These are phyloP conservation scores for Coemansia sp. DNA, from an alignment of 192 early-diverging fungal species.

Conservation along the genomic window DNA sequence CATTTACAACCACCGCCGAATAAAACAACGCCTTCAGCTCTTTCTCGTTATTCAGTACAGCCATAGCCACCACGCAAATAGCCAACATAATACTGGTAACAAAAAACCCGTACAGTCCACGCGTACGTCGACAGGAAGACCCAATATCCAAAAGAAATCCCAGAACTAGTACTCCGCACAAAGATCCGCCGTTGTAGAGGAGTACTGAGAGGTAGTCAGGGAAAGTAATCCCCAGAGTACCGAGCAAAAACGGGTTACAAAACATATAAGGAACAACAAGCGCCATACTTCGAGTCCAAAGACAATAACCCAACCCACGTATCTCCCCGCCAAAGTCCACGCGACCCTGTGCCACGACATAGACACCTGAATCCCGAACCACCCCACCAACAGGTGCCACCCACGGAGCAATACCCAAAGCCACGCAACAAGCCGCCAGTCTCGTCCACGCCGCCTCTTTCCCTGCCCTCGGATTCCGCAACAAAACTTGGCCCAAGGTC, in stretches of 20 bases:
- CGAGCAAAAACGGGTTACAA: slow-evolving; percentile 14
- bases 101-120: slow-evolving; percentile 16
- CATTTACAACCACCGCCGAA: slow-evolving; percentile 11
- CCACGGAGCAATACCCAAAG: neutral
- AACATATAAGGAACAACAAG: slow-evolving; percentile 34
- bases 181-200: slow-evolving; percentile 14
- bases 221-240: slow-evolving; percentile 11
- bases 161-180: slow-evolving; percentile 8
- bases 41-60: slow-evolving; percentile 4
- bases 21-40: slow-evolving; percentile 6
- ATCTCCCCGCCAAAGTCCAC: neutral
- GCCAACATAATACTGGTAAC: neutral
- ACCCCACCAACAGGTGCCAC: slow-evolving; percentile 8
- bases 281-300: neutral
- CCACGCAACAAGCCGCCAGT: neutral
- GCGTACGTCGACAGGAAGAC: slow-evolving; percentile 1
- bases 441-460: slow-evolving; percentile 7
- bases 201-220: slow-evolving; percentile 8
- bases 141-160: slow-evolving; percentile 19
- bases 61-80: neutral
- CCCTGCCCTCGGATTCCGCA: neutral
- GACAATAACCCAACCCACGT: neutral
- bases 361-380: slow-evolving; percentile 26
- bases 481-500: slow-evolving; percentile 15
- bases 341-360: slow-evolving; percentile 10